These are phyloP conservation scores for Rhizopogon hawkerae DNA, from an alignment of 1,284 basidiomycete species.

Conservation along the genomic window DNA sequence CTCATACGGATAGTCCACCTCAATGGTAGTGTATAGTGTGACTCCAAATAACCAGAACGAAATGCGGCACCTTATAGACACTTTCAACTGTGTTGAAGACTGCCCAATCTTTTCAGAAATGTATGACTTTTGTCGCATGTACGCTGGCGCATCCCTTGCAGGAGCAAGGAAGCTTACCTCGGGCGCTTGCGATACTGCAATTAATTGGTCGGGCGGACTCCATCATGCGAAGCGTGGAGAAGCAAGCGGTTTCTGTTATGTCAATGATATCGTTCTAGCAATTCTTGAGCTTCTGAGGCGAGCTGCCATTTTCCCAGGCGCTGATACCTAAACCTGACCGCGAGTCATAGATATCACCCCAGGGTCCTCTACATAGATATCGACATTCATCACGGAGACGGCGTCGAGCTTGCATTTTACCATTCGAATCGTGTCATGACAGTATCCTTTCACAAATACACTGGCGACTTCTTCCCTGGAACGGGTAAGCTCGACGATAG, in stretches of 20 bases:
- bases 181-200: constrained; percentile 89
- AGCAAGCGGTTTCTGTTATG: constrained; percentile 94
- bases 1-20: background rate
- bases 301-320: constrained; percentile 13
- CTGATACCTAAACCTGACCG: background rate
- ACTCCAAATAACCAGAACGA: constrained; percentile 73
- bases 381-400: constrained; percentile 96
- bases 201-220: constrained; percentile 95
- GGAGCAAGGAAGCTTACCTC: constrained; percentile 80
- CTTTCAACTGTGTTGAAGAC: constrained; percentile 88
- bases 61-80: constrained; percentile 68
- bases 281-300: constrained; percentile 90
- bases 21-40: constrained; percentile 41
- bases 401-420: constrained; percentile 97
- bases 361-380: constrained; percentile 96
- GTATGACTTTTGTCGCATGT: constrained; percentile 89
- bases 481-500: constrained; percentile 92
- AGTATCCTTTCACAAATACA: constrained; percentile 99
- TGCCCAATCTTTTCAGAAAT: constrained; percentile 91
- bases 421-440: constrained; percentile 97
- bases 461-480: constrained; percentile 95
- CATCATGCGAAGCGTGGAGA: constrained; percentile 96
- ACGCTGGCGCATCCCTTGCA: constrained; percentile 84
- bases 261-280: constrained; percentile 91
- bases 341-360: constrained; percentile 62